phyloP scores from a whole-genome alignment of 73 alveolate species.

The Uronychia binucleata region DNA sequence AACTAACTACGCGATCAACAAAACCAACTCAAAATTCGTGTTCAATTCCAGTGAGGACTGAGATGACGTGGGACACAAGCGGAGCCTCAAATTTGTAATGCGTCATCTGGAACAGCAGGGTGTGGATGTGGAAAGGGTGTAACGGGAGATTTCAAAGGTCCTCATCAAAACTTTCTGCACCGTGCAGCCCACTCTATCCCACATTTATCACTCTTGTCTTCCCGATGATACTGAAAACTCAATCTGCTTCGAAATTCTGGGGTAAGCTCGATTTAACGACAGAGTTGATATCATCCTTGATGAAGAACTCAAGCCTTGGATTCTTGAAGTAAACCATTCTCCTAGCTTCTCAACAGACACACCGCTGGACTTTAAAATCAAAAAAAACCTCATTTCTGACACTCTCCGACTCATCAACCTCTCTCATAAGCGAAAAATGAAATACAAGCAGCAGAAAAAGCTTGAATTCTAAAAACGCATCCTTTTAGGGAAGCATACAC shows the following conservation, averaged over 20 bases:
- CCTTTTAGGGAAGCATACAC: neutral
- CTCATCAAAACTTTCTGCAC: conserved; percentile 58
- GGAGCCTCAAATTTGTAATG: neutral
- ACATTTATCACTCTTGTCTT: conserved; percentile 56
- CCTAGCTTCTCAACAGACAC: conserved; percentile 88
- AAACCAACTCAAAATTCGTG: conserved; percentile 43
- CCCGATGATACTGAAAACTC: conserved; percentile 59
- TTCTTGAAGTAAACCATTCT: conserved; percentile 86
- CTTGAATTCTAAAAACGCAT: neutral
- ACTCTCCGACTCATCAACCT: conserved; percentile 57
- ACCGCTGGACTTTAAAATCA: conserved; percentile 60
- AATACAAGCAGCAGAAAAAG: neutral
- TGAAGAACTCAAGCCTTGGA: conserved; percentile 63
- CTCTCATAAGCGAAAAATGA: conserved; percentile 16
- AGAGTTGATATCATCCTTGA: conserved; percentile 57
- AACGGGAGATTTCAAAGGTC: conserved; percentile 42
- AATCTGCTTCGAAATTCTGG: conserved; percentile 71
- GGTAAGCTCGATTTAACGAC: conserved; percentile 2
- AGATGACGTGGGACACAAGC: conserved; percentile 58
- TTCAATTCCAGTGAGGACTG: conserved; percentile 26
- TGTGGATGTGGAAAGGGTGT: conserved; percentile 16
- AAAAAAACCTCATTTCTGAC: conserved; percentile 48
- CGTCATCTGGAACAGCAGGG: conserved; percentile 42
- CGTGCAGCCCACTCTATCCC: conserved; percentile 59
- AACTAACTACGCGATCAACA: conserved; percentile 87